phyloP scores from a whole-genome alignment of 2,329 filamentous ascomycete genomes.

The Daldinia sp. region DNA sequence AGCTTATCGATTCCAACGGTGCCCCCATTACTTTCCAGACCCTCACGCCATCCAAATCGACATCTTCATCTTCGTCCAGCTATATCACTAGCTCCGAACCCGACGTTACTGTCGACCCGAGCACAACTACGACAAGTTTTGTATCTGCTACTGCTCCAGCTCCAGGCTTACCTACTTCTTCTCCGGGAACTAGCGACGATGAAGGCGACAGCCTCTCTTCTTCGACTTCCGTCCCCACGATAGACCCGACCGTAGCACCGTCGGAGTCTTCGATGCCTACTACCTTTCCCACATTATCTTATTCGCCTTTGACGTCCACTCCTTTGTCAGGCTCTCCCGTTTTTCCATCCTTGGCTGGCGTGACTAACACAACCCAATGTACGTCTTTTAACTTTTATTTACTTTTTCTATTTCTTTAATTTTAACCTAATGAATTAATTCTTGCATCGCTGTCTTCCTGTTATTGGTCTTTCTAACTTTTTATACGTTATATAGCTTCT shows the following conservation, averaged over 20 bases:
- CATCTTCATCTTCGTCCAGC: slow-evolving; percentile 54
- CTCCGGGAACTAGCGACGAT: slow-evolving; percentile 42
- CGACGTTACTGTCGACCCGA: slow-evolving; percentile 28
- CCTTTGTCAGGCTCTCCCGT: slow-evolving; percentile 48
- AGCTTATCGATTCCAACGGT: slow-evolving; percentile 64
- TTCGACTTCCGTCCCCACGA: slow-evolving; percentile 41
- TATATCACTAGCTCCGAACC: slow-evolving; percentile 47
- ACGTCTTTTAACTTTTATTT: slow-evolving; percentile 10
- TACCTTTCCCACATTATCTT: slow-evolving; percentile 51
- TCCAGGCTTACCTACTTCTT: slow-evolving; percentile 21
- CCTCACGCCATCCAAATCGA: slow-evolving; percentile 47
- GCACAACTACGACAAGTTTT: slow-evolving; percentile 15
- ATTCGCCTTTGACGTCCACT: slow-evolving; percentile 51
- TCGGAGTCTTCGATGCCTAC: slow-evolving; percentile 52
- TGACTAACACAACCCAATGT: slow-evolving; percentile 49
- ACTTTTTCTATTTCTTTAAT: neutral
- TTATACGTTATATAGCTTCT: slow-evolving; percentile 34
- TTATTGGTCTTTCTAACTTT: slow-evolving; percentile 17
- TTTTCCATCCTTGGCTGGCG: slow-evolving; percentile 49
- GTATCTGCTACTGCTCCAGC: slow-evolving; percentile 22
- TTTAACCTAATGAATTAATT: slow-evolving; percentile 12
- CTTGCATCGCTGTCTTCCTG: neutral
- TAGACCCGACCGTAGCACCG: slow-evolving; percentile 48
- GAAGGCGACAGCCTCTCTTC: slow-evolving; percentile 25
- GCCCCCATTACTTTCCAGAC: slow-evolving; percentile 60